Conservation (phyloP, 2,329 filamentous ascomycete species). For the Cladorrhinum sp. region DNA sequence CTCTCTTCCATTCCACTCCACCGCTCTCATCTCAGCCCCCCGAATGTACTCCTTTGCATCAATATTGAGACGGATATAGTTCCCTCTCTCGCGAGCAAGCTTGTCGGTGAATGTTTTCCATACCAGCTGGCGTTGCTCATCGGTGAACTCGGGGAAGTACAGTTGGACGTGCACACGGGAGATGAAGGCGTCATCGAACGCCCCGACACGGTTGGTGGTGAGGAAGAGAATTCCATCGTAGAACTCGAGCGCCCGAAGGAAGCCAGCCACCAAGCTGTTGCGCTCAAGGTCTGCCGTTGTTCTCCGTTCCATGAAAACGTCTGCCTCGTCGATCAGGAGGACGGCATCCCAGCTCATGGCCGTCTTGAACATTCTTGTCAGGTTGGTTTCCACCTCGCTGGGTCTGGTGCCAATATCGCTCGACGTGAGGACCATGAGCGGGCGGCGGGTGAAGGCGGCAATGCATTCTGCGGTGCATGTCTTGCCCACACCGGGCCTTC, state of each 20-base stretch:
- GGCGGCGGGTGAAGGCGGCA: slow-evolving; percentile 23
- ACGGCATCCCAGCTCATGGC: slow-evolving; percentile 16
- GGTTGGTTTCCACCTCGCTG: slow-evolving; percentile 14
- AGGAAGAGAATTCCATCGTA: slow-evolving; percentile 27
- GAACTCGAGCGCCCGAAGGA: slow-evolving; percentile 26
- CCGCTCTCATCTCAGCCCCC: not conserved
- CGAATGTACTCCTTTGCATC: slow-evolving; percentile 9
- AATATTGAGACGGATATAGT: not conserved
- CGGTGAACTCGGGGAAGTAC: slow-evolving; percentile 1
- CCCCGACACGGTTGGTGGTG: slow-evolving; percentile 31
- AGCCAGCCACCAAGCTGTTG: slow-evolving; percentile 26
- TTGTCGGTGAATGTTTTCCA: slow-evolving; percentile 16
- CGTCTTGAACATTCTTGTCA: slow-evolving; percentile 16
- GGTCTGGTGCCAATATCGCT: slow-evolving; percentile 20
- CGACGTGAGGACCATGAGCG: slow-evolving; percentile 18
- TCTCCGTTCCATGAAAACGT: slow-evolving; percentile 27
- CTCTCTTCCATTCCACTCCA: slow-evolving; percentile 28
- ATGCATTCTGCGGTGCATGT: slow-evolving; percentile 26
- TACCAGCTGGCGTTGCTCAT: not conserved
- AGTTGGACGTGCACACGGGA: slow-evolving; percentile 14
- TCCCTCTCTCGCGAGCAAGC: slow-evolving; percentile 6
- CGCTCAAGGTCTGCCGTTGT: slow-evolving; percentile 18
- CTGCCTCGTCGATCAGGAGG: slow-evolving; percentile 27
- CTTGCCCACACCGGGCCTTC: slow-evolving; percentile 27
- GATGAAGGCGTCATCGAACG: slow-evolving; percentile 36